These are phyloP conservation scores for Arachis stenosperma DNA, from an alignment of 306 rosid genomes.

Conservation along the genomic window DNA sequence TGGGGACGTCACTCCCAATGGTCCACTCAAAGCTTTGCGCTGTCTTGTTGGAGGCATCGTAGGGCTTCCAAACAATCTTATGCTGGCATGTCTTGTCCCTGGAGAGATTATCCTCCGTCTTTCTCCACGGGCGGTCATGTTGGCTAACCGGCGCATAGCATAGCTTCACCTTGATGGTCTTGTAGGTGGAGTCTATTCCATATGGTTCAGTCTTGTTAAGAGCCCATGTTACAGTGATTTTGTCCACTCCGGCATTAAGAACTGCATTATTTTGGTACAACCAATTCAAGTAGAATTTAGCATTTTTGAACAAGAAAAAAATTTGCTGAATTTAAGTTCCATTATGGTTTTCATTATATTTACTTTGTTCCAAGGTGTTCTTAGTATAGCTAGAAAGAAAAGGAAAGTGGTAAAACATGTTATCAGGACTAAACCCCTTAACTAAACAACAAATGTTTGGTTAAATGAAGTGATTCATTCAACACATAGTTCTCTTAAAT, in stretches of 20 bases:
- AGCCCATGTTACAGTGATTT: conserved; percentile 58
- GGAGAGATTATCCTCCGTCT: conserved; percentile 54
- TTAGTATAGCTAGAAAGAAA: too few relatives aligned
- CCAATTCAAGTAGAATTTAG: background rate
- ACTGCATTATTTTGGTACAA: conserved; percentile 44
- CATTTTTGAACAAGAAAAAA: background rate
- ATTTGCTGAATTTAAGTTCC: background rate
- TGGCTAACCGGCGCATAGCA: conserved; percentile 81
- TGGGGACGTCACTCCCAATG: conserved; percentile 55
- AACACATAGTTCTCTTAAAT: too few relatives aligned
- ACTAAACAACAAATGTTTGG: too few relatives aligned
- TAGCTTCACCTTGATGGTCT: conserved; percentile 54
- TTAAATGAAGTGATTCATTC: too few relatives aligned
- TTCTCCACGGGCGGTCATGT: conserved; percentile 69
- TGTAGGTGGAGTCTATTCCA: conserved; percentile 56
- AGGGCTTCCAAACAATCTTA: conserved; percentile 48
- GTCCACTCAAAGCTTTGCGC: conserved; percentile 48
- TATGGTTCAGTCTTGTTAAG: conserved; percentile 48
- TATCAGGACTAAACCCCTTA: too few relatives aligned
- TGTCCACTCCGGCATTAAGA: conserved; percentile 58
- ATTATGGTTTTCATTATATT: too few relatives aligned
- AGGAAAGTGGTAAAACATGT: too few relatives aligned
- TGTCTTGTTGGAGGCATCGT: conserved; percentile 45
- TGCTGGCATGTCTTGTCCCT: conserved; percentile 75
- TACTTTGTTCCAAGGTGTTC: background rate